Evolutionary conservation across 2,329 filamentous ascomycete species (phyloP).

Genomic region (Beauveria caledonica): DNA sequence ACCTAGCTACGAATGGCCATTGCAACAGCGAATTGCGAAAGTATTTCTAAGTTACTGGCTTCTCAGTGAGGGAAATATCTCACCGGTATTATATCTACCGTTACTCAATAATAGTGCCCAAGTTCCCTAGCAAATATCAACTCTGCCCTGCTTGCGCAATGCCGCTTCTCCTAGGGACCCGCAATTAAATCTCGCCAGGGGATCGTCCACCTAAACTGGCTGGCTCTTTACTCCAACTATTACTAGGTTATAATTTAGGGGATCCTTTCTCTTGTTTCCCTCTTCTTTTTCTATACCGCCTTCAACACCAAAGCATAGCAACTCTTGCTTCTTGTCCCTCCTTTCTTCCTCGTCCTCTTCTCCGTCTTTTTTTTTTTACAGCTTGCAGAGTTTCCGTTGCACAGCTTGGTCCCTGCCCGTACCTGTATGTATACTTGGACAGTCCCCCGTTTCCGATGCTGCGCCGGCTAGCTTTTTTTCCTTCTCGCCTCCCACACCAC

Average conservation of each 20-base stretch:
- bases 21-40: no score
- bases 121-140: background rate
- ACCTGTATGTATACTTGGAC: background rate
- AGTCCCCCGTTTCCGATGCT: background rate
- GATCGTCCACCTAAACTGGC: constrained; percentile 7
- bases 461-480: background rate
- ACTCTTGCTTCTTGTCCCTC: background rate
- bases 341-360: background rate
- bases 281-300: constrained; percentile 1
- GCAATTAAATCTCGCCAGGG: constrained; percentile 11
- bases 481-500: background rate
- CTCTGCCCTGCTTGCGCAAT: background rate
- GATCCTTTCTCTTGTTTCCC: background rate
- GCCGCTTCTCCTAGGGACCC: background rate
- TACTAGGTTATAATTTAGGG: no score
- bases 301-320: background rate
- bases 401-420: background rate
- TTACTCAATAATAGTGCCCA: no score
- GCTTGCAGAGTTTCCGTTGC: background rate
- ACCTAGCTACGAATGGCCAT: no score
- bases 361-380: background rate
- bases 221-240: background rate
- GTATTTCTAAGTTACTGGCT: no score
- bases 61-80: no score
- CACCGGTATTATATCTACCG: no score